Conservation (phyloP, 2,329 filamentous ascomycete species). For the Epicoccum nigrum region DNA sequence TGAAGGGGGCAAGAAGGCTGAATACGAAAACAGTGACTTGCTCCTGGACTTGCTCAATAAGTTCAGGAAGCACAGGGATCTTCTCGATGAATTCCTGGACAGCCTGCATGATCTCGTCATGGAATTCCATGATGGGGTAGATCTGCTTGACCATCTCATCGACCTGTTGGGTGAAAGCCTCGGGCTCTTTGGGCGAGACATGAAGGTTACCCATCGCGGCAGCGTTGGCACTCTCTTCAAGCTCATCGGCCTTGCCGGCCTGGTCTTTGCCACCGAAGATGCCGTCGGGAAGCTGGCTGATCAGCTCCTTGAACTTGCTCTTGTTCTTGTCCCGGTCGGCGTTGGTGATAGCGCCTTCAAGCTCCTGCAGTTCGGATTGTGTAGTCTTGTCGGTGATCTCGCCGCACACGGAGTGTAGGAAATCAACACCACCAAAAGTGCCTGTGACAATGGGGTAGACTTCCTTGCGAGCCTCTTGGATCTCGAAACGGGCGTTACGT, state of each 20-base stretch:
- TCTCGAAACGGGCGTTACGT: constrained; percentile 69
- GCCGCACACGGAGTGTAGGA: constrained; percentile 83
- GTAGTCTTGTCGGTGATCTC: constrained; percentile 86
- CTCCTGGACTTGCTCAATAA: constrained; percentile 85
- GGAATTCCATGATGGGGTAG: constrained; percentile 88
- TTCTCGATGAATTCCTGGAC: constrained; percentile 81
- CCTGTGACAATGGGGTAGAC: constrained; percentile 88
- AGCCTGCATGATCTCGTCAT: constrained; percentile 82
- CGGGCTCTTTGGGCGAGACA: constrained; percentile 79
- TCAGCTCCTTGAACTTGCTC: constrained; percentile 76
- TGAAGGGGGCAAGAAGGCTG: constrained; percentile 85
- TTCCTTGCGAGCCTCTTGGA: constrained; percentile 67
- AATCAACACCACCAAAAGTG: constrained; percentile 94
- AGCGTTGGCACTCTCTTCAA: constrained; percentile 75
- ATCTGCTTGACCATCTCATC: constrained; percentile 76
- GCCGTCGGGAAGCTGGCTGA: constrained; percentile 81
- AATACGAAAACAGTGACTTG: constrained; percentile 90
- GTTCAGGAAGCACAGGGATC: constrained; percentile 82
- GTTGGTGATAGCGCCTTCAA: constrained; percentile 78
- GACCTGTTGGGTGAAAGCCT: constrained; percentile 82
- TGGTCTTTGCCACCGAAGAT: constrained; percentile 79
- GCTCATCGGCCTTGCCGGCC: constrained; percentile 75
- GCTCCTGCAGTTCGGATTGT: constrained; percentile 87
- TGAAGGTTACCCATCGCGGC: constrained; percentile 77
- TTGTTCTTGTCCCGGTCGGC: constrained; percentile 69